Base-by-base conservation (phyloP, 2,329 filamentous ascomycete species). In the Hypoxylon sp. region DNA sequence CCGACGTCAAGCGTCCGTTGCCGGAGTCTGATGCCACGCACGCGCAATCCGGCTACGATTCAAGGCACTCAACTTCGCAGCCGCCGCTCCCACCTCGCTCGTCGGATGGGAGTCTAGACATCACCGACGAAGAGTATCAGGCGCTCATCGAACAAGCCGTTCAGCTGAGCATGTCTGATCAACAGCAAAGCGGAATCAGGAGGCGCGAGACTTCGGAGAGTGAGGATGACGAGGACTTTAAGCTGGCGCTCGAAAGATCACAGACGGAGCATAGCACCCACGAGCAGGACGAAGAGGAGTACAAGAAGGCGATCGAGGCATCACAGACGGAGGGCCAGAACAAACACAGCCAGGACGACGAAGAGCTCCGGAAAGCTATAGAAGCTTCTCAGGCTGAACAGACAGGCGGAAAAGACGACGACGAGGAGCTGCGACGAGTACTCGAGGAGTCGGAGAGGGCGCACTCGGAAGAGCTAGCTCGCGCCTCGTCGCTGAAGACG, bases 61-160 rank as follows among this genome's bases (percentile, higher is more conserved):
- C 45, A 13, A 57, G 29, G 38, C 23, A 11, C 15, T 46, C 31
- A 11, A 4, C 20, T 8, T n/a, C 42, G 7, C 29, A 29, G 13
- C 43, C 53, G 26, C 40, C 62, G 13, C 58, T 67, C 27, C 62
- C 67, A 2, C 60, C 68, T 23, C 43, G 48, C 1, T 15, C 23
- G 3, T 17, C 42, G 18, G 73, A 75, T 8, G 75, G 79, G 37
- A 75, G 78, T 17, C 72, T 79, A 18, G 51, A 68, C 29, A 79
- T 84, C 48, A 80, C 81, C 1, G 83, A 87, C 43, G 79, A 84
- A 46, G 83, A 87, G 60, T 85, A 86, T 55, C 82, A 86, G 64
- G 73, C 76, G 5, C 71, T 83, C 7, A 77, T 87, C 9, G 82
- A 86, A 64, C 77, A 82, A 66, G 83, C 84, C 0, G 80, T 86